Conservation (phyloP, 352 stramenopile species). For the Phytophthora capsici region DNA sequence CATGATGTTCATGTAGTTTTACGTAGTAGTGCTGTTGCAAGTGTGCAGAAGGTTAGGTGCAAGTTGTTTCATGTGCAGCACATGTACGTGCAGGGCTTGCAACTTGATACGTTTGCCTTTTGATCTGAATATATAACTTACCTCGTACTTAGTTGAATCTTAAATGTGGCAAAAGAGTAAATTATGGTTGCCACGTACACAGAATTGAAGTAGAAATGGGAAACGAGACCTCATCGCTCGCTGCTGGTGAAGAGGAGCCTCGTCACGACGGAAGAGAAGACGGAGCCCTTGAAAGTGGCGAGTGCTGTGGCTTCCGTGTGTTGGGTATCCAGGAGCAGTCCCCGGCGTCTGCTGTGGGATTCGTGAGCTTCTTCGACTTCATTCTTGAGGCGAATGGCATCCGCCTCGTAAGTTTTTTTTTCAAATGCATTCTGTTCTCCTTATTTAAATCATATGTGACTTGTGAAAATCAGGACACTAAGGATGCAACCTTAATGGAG, state of each 20-base stretch:
- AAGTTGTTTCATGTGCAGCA: too few relatives aligned
- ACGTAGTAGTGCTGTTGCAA: too few relatives aligned
- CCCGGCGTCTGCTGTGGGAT: constrained; percentile 90
- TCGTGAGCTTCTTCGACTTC: constrained; percentile 99
- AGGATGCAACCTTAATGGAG: constrained; percentile 91
- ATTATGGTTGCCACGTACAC: background rate
- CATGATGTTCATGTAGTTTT: too few relatives aligned
- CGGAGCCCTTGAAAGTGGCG: constrained; percentile 55
- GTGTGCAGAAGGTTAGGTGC: too few relatives aligned
- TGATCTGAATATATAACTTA: too few relatives aligned
- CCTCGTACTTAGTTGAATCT: background rate
- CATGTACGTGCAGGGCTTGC: too few relatives aligned
- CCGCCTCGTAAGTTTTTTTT: constrained; percentile 51
- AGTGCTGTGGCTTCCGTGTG: constrained; percentile 93
- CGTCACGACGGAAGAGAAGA: constrained; percentile 21
- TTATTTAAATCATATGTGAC: constrained; percentile 11
- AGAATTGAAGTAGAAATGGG: constrained; percentile 41
- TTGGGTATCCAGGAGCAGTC: constrained; percentile 96
- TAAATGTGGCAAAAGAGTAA: background rate
- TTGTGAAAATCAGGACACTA: constrained; percentile 60
- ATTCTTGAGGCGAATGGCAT: constrained; percentile 95
- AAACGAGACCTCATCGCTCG: constrained; percentile 54
- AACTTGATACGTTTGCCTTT: too few relatives aligned
- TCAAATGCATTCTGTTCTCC: background rate
- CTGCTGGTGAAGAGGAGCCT: constrained; percentile 7